Evolutionary conservation across 352 stramenopile genomes (phyloP).

Genomic region (Globisporangium perplexum): DNA sequence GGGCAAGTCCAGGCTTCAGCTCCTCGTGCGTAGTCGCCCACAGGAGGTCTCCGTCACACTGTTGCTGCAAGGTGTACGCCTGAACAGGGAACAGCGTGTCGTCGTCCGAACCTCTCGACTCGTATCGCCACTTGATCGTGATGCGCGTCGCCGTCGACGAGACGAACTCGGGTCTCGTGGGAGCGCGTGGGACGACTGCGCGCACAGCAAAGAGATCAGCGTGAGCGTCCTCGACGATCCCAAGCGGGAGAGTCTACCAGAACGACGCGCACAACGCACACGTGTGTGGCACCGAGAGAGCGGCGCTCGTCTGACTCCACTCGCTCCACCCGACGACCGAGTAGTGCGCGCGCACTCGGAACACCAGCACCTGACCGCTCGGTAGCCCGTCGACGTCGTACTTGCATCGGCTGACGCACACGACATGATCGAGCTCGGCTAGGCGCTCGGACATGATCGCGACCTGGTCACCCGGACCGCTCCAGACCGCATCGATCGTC

Average conservation of each 20-base stretch:
- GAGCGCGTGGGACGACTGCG: slow-evolving; percentile 25
- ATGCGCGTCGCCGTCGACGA: slow-evolving; percentile 21
- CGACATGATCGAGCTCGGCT: slow-evolving; percentile 12
- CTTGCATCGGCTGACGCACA: slow-evolving; percentile 22
- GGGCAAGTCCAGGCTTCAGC: slow-evolving; percentile 17
- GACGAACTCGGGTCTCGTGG: slow-evolving; percentile 38
- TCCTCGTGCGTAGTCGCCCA: slow-evolving; percentile 34
- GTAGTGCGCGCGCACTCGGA: slow-evolving; percentile 46
- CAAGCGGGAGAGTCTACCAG: background rate
- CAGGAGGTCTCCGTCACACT: slow-evolving; percentile 36
- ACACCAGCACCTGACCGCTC: slow-evolving; percentile 28
- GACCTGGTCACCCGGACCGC: slow-evolving; percentile 40
- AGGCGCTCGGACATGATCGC: slow-evolving; percentile 34
- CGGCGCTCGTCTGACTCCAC: slow-evolving; percentile 41
- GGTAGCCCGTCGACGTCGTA: slow-evolving; percentile 18
- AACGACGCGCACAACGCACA: slow-evolving; percentile 8
- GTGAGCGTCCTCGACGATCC: background rate
- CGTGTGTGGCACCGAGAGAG: slow-evolving; percentile 31
- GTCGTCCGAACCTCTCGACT: background rate
- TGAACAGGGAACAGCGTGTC: slow-evolving; percentile 32
- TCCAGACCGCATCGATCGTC: slow-evolving; percentile 43
- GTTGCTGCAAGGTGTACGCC: slow-evolving; percentile 40
- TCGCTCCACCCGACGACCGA: slow-evolving; percentile 31
- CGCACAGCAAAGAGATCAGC: background rate
- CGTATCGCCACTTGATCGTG: slow-evolving; percentile 35